A percentile compares a stretch with the other conserved stretches of the same genome.
phyloP scores from a whole-genome alignment of 2,329 filamentous ascomycete genomes.

The Sphaerulina musiva region DNA sequence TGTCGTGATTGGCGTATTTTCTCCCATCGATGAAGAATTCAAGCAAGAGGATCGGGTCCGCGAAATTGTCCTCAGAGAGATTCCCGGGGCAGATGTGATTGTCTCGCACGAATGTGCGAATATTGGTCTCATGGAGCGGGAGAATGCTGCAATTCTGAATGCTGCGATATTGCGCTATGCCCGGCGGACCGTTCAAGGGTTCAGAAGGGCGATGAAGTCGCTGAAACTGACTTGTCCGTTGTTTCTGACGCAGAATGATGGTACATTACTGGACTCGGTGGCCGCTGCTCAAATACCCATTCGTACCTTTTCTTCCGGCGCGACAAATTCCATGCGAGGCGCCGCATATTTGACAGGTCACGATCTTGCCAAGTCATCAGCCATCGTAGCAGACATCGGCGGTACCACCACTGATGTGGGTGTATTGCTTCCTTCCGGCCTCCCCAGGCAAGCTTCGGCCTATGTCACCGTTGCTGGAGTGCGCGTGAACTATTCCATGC shows the following conservation, averaged over 20 bases:
- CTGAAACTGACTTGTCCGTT: conserved; percentile 43
- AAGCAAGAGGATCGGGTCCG: conserved; percentile 48
- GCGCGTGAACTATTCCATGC: conserved; percentile 46
- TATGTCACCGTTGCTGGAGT: conserved; percentile 58
- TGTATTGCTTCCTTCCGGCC: conserved; percentile 52
- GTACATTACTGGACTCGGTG: conserved; percentile 44
- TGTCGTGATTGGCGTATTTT: conserved; percentile 53
- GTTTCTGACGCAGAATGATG: conserved; percentile 50
- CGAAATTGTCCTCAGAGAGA: conserved; percentile 43
- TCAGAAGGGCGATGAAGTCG: conserved; percentile 42
- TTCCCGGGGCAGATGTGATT: conserved; percentile 46
- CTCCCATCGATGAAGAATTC: conserved; percentile 50
- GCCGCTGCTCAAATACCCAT: conserved; percentile 46
- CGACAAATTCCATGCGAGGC: conserved; percentile 50
- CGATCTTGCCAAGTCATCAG: conserved; percentile 28
- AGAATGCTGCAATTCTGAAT: conserved; percentile 48
- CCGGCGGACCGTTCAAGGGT: conserved; percentile 41
- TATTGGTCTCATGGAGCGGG: conserved; percentile 45
- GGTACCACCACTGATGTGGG: conserved; percentile 61
- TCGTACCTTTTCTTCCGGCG: conserved; percentile 47
- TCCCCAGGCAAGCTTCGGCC: conserved; percentile 55
- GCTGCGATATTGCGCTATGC: conserved; percentile 45
- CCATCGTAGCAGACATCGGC: conserved; percentile 59
- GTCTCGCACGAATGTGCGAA: conserved; percentile 48
- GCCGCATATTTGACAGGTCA: conserved; percentile 51